Percentiles rank a stretch among this genome's conserved stretches.
phyloP scores from a whole-genome alignment of 2,329 filamentous ascomycete genomes.

The Shiraia sp. region DNA sequence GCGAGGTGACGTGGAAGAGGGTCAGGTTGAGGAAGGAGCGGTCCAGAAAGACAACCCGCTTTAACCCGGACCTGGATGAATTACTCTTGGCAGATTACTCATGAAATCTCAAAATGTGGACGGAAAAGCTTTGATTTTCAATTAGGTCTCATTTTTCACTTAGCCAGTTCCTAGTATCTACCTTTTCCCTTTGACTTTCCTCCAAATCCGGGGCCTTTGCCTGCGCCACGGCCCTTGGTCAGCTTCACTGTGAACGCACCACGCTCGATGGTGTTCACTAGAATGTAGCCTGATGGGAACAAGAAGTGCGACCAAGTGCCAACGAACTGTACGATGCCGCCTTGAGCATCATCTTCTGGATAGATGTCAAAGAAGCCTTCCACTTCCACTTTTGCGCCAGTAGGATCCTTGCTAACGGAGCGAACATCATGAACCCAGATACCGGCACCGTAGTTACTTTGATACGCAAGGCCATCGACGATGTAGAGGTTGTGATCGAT shows the following conservation, averaged over 20 bases:
- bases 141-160: background rate
- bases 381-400: constrained; percentile 44
- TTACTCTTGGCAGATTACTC: too few species aligned
- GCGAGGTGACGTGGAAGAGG: background rate
- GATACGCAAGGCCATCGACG: constrained; percentile 46
- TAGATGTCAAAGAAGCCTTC: constrained; percentile 50
- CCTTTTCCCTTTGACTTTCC: constrained; percentile 20
- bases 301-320: constrained; percentile 48
- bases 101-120: too few species aligned
- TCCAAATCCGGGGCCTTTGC: constrained; percentile 21
- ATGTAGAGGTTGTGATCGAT: constrained; percentile 55
- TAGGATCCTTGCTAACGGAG: constrained; percentile 44
- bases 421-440: constrained; percentile 46
- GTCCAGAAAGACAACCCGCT: background rate
- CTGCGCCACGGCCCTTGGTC: constrained; percentile 24
- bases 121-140: background rate
- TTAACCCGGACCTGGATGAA: too few species aligned
- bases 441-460: constrained; percentile 48
- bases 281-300: constrained; percentile 41
- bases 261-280: constrained; percentile 45
- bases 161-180: background rate
- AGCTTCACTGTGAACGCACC: constrained; percentile 44
- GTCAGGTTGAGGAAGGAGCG: background rate
- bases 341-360: constrained; percentile 45
- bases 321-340: constrained; percentile 46